These are phyloP conservation scores for Cryphonectria parasitica DNA, from an alignment of 2,329 filamentous ascomycete species.

Conservation along the genomic window DNA sequence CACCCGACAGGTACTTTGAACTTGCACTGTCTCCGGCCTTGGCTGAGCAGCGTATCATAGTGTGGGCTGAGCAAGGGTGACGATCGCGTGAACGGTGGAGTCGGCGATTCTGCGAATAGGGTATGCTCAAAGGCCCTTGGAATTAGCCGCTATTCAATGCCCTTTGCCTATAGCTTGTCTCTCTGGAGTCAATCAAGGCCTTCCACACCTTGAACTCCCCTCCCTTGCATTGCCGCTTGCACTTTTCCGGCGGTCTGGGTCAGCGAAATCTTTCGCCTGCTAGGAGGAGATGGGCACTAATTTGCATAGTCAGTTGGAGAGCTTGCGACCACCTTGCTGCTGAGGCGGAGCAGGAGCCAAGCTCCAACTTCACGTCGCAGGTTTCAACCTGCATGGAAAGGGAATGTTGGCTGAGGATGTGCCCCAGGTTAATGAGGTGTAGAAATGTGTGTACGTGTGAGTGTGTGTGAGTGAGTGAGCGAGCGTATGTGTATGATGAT, in stretches of 20 bases:
- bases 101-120: constrained; percentile 1
- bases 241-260: constrained; percentile 17
- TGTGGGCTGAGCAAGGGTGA: constrained; percentile 25
- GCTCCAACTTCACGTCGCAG: background rate
- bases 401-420: background rate
- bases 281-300: background rate
- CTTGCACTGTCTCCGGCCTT: constrained; percentile 17
- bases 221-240: constrained; percentile 18
- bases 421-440: background rate
- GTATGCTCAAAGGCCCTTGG: background rate
- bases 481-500: background rate
- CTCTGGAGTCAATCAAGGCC: background rate
- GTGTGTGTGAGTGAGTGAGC: too few species aligned
- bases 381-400: background rate
- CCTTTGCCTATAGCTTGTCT: background rate
- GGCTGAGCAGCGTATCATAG: constrained; percentile 12
- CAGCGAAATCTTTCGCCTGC: constrained; percentile 5
- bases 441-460: background rate
- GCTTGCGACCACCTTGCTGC: background rate
- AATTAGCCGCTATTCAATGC: background rate
- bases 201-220: constrained; percentile 8
- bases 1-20: background rate
- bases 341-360: background rate
- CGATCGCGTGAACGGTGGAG: constrained; percentile 28
- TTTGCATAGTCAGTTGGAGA: background rate